Base-by-base conservation (phyloP, 1,284 basidiomycete genomes). In the Irpex sp. region DNA sequence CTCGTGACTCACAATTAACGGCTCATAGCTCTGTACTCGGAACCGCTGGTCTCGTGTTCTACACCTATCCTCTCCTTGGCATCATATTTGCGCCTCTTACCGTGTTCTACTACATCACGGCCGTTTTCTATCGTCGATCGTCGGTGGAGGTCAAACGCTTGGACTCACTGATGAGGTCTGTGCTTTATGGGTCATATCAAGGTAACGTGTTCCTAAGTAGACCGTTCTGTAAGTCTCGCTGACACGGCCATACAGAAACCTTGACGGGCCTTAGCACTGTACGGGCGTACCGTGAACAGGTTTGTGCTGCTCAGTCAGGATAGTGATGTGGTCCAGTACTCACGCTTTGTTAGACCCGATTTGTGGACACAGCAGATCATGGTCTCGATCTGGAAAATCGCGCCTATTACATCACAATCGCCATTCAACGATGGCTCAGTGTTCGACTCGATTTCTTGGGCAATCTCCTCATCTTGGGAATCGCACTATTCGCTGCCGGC, bases 381-480 rank as follows among this genome's bases (percentile, higher is more conserved):
- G 78, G 83, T 26, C 72, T 88, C 66, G 86, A 89, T 69, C 72
- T 82, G 60, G 85, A 89, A 73, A 88, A 88, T 72, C 78, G 89
- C 52, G 93, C 93, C 0, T 93, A 93, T 73, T 89, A 87, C 70
- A 85, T 94, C 79, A 92, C 89, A 0, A 83, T 90, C 37, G 78
- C 83, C 3, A 88, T 84, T 56, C 87, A 89, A 70, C 76, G 83
- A 59, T 89, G 85, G 85, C 74, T 88, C 2, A 78, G 79, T n/a
- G 70, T 89, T 15, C 79, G 88, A 2, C 76, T 91, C 5, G 85
- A 88, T 63, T 69, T 91, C 48, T 83, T 94, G 51, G 92, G 90
- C 7, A 90, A 90, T 61, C 72, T 92, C 13, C 76, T 96, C 15
- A 82, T 92, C 15, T 82, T 94, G 51, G 86, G 86, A 0, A 91